Evolutionary conservation across 176 grass and related monocot genomes (phyloP).

Genomic region (Oryza meridionalis): DNA sequence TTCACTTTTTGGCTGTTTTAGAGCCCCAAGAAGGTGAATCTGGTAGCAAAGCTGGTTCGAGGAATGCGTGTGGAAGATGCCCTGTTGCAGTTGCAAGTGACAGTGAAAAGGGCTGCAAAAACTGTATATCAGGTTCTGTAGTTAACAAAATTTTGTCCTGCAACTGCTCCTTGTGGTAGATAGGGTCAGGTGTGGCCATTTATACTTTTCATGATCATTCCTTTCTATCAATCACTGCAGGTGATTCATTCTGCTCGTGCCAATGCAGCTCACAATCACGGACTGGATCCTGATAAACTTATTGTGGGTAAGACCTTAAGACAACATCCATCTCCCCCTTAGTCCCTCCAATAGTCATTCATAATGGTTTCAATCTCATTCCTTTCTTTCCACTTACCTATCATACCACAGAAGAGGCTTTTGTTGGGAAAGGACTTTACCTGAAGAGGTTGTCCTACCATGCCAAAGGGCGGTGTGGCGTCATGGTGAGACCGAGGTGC

Average conservation of each 20-base stretch:
- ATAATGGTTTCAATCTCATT: not conserved
- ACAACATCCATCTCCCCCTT: not conserved
- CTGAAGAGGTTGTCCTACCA: constrained; percentile 87
- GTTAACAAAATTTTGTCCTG: not conserved
- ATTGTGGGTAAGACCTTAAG: constrained; percentile 65
- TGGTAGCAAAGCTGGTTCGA: constrained; percentile 77
- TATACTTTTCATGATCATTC: constrained; percentile 2
- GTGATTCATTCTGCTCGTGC: constrained; percentile 96
- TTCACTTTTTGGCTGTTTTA: constrained; percentile 36
- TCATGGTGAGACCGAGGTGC: constrained; percentile 85
- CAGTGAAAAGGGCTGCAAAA: constrained; percentile 91
- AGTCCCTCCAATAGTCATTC: no score
- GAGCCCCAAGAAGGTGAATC: constrained; percentile 99
- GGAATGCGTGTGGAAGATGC: constrained; percentile 97
- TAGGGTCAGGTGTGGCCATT: not conserved
- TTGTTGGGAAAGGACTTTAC: constrained; percentile 88
- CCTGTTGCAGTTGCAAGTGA: constrained; percentile 82
- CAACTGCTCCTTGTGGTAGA: not conserved
- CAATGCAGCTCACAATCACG: constrained; percentile 84
- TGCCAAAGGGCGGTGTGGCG: constrained; percentile 69
- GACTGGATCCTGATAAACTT: constrained; percentile 78
- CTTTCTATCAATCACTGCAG: constrained; percentile 46
- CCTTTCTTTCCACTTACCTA: not conserved
- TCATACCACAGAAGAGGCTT: constrained; percentile 65
- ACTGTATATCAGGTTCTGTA: constrained; percentile 76